phyloP scores from a whole-genome alignment of 306 rosid genomes.

The Mimosa bimucronata region DNA sequence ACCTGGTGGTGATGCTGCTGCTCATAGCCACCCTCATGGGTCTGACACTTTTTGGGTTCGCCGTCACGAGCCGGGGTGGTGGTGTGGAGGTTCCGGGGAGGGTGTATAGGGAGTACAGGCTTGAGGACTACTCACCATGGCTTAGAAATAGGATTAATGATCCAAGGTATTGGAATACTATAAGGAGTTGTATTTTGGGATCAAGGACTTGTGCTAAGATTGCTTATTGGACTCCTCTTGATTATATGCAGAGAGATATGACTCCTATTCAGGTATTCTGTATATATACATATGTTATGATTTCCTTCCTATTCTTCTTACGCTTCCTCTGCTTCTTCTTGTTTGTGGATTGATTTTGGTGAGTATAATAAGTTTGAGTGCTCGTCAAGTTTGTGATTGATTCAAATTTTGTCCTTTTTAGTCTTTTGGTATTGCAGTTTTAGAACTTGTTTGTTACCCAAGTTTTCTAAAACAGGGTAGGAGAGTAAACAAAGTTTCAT shows the following conservation, averaged over 20 bases:
- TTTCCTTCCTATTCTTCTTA: neutral
- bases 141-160: constrained; percentile 65
- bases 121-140: constrained; percentile 80
- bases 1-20: constrained; percentile 78
- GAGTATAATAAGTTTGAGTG: neutral
- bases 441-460: neutral
- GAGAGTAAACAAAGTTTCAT: neutral
- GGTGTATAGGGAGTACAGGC: constrained; percentile 65
- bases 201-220: constrained; percentile 75
- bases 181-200: constrained; percentile 76
- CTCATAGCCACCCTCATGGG: constrained; percentile 68
- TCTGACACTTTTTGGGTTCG: constrained; percentile 79
- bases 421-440: neutral
- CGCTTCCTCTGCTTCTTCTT: neutral
- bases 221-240: constrained; percentile 69
- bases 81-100: constrained; percentile 78
- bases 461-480: neutral
- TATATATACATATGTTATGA: neutral
- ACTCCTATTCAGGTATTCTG: constrained; percentile 80
- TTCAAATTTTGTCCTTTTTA: neutral
- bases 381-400: neutral
- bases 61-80: constrained; percentile 72
- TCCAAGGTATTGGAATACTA: constrained; percentile 69
- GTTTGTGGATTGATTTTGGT: neutral
- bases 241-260: constrained; percentile 75